These are phyloP conservation scores for Mercurialis annua DNA, from an alignment of 345 rosid genomes.

Conservation along the genomic window DNA sequence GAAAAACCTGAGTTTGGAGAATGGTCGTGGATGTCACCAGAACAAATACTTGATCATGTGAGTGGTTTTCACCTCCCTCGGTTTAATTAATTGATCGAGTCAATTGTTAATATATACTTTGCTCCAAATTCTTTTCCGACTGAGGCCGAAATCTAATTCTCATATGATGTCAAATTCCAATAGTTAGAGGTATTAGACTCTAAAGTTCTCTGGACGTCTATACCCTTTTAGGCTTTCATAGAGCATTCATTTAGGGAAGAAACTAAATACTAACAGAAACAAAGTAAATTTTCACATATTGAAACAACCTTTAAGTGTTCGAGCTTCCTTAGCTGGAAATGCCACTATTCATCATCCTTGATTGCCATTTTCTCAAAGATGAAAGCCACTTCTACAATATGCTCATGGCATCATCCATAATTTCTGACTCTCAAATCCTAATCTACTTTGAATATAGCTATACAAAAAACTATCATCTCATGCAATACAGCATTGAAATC, in stretches of 20 bases:
- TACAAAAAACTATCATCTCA: too few species aligned
- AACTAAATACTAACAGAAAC: background rate
- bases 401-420: too few species aligned
- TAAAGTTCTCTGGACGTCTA: background rate
- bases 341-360: background rate
- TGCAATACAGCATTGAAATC: too few species aligned
- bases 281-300: background rate
- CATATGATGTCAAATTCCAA: background rate
- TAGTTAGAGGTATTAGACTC: background rate
- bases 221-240: background rate
- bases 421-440: too few species aligned
- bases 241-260: background rate
- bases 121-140: background rate
- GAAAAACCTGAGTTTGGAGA: conserved; percentile 93
- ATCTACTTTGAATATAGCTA: too few species aligned
- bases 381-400: too few species aligned
- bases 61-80: conserved; percentile 19
- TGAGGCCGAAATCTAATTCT: background rate
- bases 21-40: conserved; percentile 82
- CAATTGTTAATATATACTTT: background rate
- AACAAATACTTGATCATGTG: conserved; percentile 58
- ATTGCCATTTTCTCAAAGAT: too few species aligned
- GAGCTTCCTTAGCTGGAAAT: background rate
- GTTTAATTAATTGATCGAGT: background rate
- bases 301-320: too few species aligned